Conservation (phyloP, 805 yeast genomes). For the Sungouiella blattae region DNA sequence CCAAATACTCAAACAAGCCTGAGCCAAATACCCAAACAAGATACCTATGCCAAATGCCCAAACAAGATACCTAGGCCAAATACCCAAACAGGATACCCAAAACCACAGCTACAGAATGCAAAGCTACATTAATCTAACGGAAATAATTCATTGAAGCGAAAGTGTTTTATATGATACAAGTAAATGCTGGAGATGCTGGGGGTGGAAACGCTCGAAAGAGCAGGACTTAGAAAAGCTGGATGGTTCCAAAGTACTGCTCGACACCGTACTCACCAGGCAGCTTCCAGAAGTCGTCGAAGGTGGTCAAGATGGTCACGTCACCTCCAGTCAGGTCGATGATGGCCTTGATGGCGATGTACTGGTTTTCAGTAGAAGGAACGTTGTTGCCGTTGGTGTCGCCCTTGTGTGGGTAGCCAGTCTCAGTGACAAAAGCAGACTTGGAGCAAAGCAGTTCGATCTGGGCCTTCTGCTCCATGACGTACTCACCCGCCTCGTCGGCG, state of each 20-base stretch:
- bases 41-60: no score
- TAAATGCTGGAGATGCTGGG: background rate
- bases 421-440: constrained; percentile 61
- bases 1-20: no score
- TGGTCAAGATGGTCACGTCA: constrained; percentile 68
- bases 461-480: constrained; percentile 59
- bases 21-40: no score
- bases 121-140: no score
- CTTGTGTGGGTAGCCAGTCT: constrained; percentile 84
- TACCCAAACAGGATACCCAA: no score
- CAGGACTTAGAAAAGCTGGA: constrained; percentile 29
- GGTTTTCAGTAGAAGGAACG: constrained; percentile 69
- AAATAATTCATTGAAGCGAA: background rate
- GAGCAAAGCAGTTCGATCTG: constrained; percentile 56
- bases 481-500: constrained; percentile 70
- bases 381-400: constrained; percentile 73
- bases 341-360: constrained; percentile 60
- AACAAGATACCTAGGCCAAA: no score
- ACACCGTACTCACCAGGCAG: constrained; percentile 76
- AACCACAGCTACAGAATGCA: no score
- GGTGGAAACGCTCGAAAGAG: no score
- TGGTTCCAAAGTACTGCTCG: constrained; percentile 83
- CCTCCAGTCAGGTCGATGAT: constrained; percentile 58
- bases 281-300: constrained; percentile 88
- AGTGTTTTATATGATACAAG: no score